These are phyloP conservation scores for Sporothrix sp. DNA, from an alignment of 2,329 filamentous ascomycete species.

Conservation along the genomic window DNA sequence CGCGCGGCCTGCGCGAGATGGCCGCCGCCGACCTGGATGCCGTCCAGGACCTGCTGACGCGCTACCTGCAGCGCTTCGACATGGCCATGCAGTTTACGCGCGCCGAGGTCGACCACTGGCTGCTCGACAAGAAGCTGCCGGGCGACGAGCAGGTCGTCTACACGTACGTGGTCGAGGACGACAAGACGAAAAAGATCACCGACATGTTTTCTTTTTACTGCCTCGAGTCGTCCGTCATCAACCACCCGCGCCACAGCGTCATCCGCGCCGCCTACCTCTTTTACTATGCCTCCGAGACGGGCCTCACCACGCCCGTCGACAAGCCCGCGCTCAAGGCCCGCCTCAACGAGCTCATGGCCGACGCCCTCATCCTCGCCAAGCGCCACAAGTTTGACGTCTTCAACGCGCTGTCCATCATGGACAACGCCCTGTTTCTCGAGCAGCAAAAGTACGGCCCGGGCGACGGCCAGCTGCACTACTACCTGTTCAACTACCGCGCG, in stretches of 20 bases:
- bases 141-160: conserved; percentile 75
- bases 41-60: conserved; percentile 63
- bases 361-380: conserved; percentile 83
- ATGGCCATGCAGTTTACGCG: conserved; percentile 72
- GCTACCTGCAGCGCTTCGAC: conserved; percentile 72
- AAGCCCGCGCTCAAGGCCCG: conserved; percentile 60
- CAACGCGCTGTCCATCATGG: conserved; percentile 86
- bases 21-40: conserved; percentile 65
- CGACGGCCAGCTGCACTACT: conserved; percentile 92
- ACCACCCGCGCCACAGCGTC: conserved; percentile 63
- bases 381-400: conserved; percentile 83
- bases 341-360: conserved; percentile 69
- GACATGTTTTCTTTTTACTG: conserved; percentile 98
- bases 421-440: conserved; percentile 88
- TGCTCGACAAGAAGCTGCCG: conserved; percentile 59
- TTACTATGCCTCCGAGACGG: conserved; percentile 86
- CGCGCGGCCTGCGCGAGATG: conserved; percentile 71
- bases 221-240: conserved; percentile 86
- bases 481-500: conserved; percentile 93
- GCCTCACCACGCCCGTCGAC: conserved; percentile 49
- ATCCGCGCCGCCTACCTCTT: conserved; percentile 91
- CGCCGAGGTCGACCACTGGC: conserved; percentile 81
- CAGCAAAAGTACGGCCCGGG: conserved; percentile 91
- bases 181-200: conserved; percentile 65
- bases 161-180: conserved; percentile 78